Evolutionary conservation across 805 yeast species (phyloP).

Genomic region (Cyberlindnera petersonii): DNA sequence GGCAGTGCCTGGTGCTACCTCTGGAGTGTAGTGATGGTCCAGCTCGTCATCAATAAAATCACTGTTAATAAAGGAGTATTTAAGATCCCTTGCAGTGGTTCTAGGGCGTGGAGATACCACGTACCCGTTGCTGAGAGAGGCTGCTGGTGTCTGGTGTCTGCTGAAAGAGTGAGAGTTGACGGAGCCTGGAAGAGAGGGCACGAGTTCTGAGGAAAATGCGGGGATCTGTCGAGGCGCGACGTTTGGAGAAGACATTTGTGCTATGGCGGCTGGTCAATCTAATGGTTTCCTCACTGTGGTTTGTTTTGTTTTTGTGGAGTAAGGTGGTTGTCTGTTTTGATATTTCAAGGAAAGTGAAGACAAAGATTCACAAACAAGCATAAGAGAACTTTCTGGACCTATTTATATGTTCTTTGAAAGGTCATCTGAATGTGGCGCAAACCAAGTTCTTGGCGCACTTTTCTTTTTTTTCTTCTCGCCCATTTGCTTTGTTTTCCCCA

Average conservation of each 20-base stretch:
- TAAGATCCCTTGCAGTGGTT: slow-evolving; percentile 6
- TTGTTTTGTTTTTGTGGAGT: no score
- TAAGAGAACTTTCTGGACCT: no score
- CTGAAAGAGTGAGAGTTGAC: slow-evolving; percentile 1
- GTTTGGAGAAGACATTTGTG: slow-evolving; percentile 7
- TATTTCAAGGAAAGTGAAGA: no score
- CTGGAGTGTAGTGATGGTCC: no score
- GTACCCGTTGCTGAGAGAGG: no score
- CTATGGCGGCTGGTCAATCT: background rate
- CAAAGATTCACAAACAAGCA: no score
- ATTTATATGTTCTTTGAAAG: no score
- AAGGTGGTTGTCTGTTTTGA: no score
- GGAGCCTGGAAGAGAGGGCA: slow-evolving; percentile 12
- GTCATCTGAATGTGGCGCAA: background rate
- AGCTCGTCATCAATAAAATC: slow-evolving; percentile 23
- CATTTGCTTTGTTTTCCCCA: no score
- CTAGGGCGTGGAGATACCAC: background rate
- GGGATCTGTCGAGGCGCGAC: slow-evolving; percentile 5
- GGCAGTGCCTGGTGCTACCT: no score
- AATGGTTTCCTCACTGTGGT: no score
- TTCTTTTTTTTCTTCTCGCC: background rate
- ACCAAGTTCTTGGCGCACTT: background rate
- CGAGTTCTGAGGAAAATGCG: slow-evolving; percentile 15
- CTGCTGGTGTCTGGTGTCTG: slow-evolving; percentile 1
- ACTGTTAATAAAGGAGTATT: slow-evolving; percentile 24